These are phyloP conservation scores for Phytophthora uliginosa DNA, from an alignment of 352 stramenopile genomes.

Conservation along the genomic window DNA sequence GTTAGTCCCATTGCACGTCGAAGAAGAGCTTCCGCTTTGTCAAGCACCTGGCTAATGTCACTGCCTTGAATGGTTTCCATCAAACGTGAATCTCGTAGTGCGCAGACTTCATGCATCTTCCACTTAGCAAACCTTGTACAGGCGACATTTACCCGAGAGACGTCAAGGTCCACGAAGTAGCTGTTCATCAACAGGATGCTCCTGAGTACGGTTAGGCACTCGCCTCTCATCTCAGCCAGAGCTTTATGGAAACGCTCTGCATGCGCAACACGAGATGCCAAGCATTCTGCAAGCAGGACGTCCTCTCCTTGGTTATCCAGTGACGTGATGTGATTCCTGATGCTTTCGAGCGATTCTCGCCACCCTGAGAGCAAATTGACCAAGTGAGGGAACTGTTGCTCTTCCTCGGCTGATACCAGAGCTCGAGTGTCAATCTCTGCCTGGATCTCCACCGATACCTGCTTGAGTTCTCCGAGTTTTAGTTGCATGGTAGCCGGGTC, in stretches of 20 bases:
- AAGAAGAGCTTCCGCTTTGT: constrained; percentile 41
- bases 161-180: constrained; percentile 71
- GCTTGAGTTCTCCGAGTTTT: constrained; percentile 52
- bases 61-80: constrained; percentile 47
- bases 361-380: constrained; percentile 40
- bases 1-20: constrained; percentile 54
- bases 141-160: constrained; percentile 54
- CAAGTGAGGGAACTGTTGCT: constrained; percentile 50
- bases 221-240: constrained; percentile 44
- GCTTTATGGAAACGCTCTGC: constrained; percentile 55
- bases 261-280: constrained; percentile 35
- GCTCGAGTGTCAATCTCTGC: constrained; percentile 44
- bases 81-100: constrained; percentile 49
- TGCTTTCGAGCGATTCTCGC: constrained; percentile 32
- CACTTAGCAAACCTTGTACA: constrained; percentile 38
- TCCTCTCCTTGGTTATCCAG: constrained; percentile 44
- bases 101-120: constrained; percentile 48
- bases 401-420: constrained; percentile 33
- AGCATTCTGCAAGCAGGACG: constrained; percentile 39
- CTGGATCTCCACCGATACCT: constrained; percentile 56
- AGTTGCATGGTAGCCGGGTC: constrained; percentile 40
- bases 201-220: constrained; percentile 56
- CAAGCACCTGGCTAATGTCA: constrained; percentile 49
- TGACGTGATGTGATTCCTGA: constrained; percentile 47
- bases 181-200: constrained; percentile 66